Base-by-base conservation (phyloP, 139 green algal species). In the Klebsormidium nitens region DNA sequence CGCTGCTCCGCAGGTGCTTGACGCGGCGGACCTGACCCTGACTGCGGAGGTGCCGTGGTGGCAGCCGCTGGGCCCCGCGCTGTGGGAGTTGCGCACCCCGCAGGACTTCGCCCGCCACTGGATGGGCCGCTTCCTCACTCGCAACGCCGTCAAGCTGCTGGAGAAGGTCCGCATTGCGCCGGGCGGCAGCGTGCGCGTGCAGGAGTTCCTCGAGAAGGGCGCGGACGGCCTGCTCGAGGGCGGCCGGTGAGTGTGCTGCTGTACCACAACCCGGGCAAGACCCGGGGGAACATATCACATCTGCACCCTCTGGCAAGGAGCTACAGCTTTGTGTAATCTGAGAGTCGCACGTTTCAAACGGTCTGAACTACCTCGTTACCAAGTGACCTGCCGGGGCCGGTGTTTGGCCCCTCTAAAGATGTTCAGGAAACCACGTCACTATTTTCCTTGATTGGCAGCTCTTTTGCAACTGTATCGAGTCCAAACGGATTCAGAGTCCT, bases 31-130 rank as follows among this genome's bases (percentile, higher is more conserved):
- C 59, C 68, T 90, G 44, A 71, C 77, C 11, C 58, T 75, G 28
- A 76, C 49, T 0, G 74, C 82, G n/a, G 75, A 86, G 59, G 77
- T 90, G 39, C 46, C 80, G 23, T 90, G 85, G 85, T 84, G 82
- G 37, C 71, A 84, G 44, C 80, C 80, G 14, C 74, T 86, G 31
- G 71, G 74, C 31, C 70, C 74, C 11, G 32, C 61, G 37, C 36
- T 59, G 26, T 59, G n/a, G n/a, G n/a, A n/a, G 14, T 70, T 86
- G 31, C 66, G 74, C 31, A 66, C 74, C 11, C 32, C 61, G 37
- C 36, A 63, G 26, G 44, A 75, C 36, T 87, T 90, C 76, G 75
- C 75, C 31, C 85, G 82, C 42, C 86, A 82, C 23, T 59, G 46
- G 35, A 17, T 80, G 23, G 85, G 85, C 32, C 76, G 81, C 55